Conservation (phyloP, 371 early-diverging fungal genomes). For the Zopfochytrium polystomum region DNA sequence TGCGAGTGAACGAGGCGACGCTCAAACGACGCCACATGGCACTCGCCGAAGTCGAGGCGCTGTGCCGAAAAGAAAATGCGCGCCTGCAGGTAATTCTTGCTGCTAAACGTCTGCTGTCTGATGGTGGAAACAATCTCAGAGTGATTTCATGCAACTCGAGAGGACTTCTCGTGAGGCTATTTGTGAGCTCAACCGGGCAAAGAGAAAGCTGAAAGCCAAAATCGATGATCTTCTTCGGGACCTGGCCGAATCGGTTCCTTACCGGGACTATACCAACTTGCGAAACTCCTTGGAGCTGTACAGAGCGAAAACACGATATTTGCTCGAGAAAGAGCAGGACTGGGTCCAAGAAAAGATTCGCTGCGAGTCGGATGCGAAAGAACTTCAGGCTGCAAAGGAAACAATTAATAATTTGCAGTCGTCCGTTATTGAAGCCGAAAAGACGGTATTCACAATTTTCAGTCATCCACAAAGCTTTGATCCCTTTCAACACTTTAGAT, state of each 20-base stretch:
- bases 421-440: constrained; percentile 21
- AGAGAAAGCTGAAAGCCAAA: neutral
- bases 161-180: constrained; percentile 29
- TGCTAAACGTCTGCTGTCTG: neutral
- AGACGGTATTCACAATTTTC: constrained; percentile 17
- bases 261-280: constrained; percentile 15
- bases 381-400: neutral
- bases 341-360: constrained; percentile 26
- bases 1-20: constrained; percentile 37
- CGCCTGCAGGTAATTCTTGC: constrained; percentile 25
- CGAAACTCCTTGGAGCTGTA: constrained; percentile 28
- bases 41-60: constrained; percentile 23
- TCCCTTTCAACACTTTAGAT: too few species aligned
- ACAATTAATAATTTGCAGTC: constrained; percentile 17
- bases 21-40: constrained; percentile 33
- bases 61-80: constrained; percentile 30
- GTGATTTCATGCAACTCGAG: constrained; percentile 28
- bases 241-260: constrained; percentile 36
- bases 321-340: constrained; percentile 38
- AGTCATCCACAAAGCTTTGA: too few species aligned
- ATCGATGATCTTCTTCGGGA: constrained; percentile 15
- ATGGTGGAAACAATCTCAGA: too few species aligned
- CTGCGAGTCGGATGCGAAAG: constrained; percentile 12
- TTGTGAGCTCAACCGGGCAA: constrained; percentile 15
- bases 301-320: constrained; percentile 29